A percentile compares a stretch with the other conserved stretches of the same genome.
Evolutionary conservation across 768 basidiomycete species (phyloP).

Genomic region (Lactarius trivialis): DNA sequence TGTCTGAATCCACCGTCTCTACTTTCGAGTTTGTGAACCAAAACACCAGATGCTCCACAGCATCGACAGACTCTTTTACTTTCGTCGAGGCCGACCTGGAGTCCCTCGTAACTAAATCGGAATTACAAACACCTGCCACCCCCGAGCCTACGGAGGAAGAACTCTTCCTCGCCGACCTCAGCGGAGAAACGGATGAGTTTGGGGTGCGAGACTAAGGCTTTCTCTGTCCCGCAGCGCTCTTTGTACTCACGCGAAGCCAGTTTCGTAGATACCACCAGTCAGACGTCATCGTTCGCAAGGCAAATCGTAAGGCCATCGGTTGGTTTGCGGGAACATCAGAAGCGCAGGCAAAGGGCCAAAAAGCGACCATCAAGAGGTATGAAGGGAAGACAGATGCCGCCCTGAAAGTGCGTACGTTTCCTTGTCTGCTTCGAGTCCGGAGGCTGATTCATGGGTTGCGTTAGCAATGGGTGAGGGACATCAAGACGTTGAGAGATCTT

Average conservation of each 20-base stretch:
- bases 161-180: constrained; percentile 15
- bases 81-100: constrained; percentile 5
- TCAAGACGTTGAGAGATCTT: constrained; percentile 45
- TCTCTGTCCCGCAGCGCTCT: background rate
- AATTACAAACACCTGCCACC: background rate
- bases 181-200: constrained; percentile 15
- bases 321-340: constrained; percentile 45
- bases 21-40: background rate
- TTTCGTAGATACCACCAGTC: constrained; percentile 47
- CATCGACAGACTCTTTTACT: background rate
- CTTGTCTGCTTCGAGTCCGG: too few species aligned
- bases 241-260: constrained; percentile 26
- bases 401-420: constrained; percentile 27
- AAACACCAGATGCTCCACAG: background rate
- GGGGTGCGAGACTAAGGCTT: constrained; percentile 5
- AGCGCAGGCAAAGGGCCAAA: constrained; percentile 37
- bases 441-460: background rate
- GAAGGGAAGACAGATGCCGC: constrained; percentile 33
- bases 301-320: constrained; percentile 26
- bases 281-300: constrained; percentile 36
- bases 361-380: constrained; percentile 40
- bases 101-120: background rate
- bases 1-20: background rate
- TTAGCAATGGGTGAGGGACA: constrained; percentile 45
- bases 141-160: constrained; percentile 16